Conservation (phyloP, 1,139 yeast genomes). For the Groenewaldozyma auringiensis region DNA sequence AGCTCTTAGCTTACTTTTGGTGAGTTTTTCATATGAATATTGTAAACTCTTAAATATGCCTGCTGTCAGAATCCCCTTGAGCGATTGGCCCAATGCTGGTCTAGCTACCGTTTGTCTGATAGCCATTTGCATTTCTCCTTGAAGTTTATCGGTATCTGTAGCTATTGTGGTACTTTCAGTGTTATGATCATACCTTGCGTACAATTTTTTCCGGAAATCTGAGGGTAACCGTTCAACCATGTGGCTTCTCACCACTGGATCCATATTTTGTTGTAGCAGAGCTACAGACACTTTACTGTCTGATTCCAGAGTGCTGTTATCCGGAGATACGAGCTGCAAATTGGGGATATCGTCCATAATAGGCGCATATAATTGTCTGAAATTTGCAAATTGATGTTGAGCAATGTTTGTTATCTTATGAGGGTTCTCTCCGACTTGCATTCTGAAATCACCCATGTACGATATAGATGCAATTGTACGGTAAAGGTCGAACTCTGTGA, state of each 20-base stretch:
- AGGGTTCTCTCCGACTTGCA: constrained; percentile 85
- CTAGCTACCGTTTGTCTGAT: constrained; percentile 55
- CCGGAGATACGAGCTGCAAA: constrained; percentile 21
- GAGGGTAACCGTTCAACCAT: constrained; percentile 42
- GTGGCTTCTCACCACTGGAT: constrained; percentile 30
- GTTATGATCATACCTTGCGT: constrained; percentile 31
- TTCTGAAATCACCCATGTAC: constrained; percentile 85
- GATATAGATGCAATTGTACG: constrained; percentile 73
- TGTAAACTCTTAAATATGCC: constrained; percentile 64
- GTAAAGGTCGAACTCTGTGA: constrained; percentile 61
- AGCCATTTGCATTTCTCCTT: constrained; percentile 22
- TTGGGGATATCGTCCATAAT: constrained; percentile 43
- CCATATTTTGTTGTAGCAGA: constrained; percentile 32
- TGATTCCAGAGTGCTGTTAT: constrained; percentile 15
- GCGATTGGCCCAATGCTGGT: constrained; percentile 67
- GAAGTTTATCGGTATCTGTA: constrained; percentile 36
- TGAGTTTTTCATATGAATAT: constrained; percentile 70
- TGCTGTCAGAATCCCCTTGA: constrained; percentile 82
- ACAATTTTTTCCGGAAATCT: constrained; percentile 43
- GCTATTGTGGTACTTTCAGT: constrained; percentile 37
- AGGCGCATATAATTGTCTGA: constrained; percentile 67
- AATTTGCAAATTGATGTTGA: constrained; percentile 58
- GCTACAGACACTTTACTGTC: constrained; percentile 22
- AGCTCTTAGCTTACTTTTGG: constrained; percentile 24
- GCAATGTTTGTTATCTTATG: constrained; percentile 82